Evolutionary conservation across 345 rosid species (phyloP), one percentile per base, ranked within the genome.

Genomic region (Gossypium arboreum): DNA sequence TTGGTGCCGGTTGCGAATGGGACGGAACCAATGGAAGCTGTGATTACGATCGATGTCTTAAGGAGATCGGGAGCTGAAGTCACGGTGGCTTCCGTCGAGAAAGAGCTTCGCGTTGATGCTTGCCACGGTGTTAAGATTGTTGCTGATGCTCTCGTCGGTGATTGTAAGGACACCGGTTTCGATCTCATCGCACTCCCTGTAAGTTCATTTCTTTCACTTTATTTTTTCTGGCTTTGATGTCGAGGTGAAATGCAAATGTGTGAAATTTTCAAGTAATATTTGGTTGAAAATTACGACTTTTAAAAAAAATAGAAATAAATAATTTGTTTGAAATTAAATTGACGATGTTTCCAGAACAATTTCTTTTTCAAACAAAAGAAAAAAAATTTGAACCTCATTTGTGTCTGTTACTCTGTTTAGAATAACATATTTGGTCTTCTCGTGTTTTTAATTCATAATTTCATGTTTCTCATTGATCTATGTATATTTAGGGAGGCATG

Each of bases 1-100:
- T 84, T 94, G 88, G 91, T 92, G 68, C 98, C 98, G 57, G 82
- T 94, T 73, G 98, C 97, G 4, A 84, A 92, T 69, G 98, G 98
- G 13, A 88, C 91, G 50, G 98, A 94, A 83, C 97, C 98, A 75
- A 86, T 94, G 85, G 97, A 94, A 82, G 98, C 98, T 34, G 93
- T 90, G 76, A 85, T 94, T 51, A 90, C 87, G 71, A 86, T 90
- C 76, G 98, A 92, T 73, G 94, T 94, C 56, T 75, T 92, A 45
- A 86, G 96, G 77, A 84, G 99, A 77, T 83, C 91, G 16, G 97
- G 97, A 39, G 94, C 98, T 16, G 93, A 88, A 34, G 96, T 95
- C 41, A 90, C 88, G 45, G 97, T 93, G 16, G 91, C 90, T 3
- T 93, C 98, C n/a, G 93, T 88, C 48, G 92, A 89, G 83, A 86